Base-by-base conservation (phyloP, 495 filamentous ascomycete genomes). In the Talaromyces wortmannii region DNA sequence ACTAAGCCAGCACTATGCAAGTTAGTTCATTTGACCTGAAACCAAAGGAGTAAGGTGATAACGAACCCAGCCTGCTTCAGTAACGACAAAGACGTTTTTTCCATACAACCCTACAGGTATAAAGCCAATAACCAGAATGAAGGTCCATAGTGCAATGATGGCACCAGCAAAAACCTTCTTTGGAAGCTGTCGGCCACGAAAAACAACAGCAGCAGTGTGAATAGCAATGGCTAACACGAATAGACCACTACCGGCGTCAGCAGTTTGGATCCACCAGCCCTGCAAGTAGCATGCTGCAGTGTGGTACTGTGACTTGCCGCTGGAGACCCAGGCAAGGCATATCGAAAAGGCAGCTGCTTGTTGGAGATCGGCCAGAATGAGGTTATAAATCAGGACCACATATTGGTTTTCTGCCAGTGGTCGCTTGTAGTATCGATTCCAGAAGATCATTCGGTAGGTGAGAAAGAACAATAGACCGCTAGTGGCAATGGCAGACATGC, bases 321-420 rank as follows among this genome's bases (percentile, higher is more conserved):
- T 58, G 2, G 61, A 57, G 10, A 82, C 62, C 81, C 86, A 87
- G 42, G 78, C 69, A 17, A 81, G 76, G 63, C 81, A 86, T 49
- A 90, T 68, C 43, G 84, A 48, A 62, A 89, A 90, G 10, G 83
- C 82, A 12, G 78, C 71, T 2, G 83, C 70, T 61, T 89, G 87
- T 59, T 89, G 86, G 42, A 90, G 64, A 61, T 90, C 87, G 55
- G 85, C 84, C n/a, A 90, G 63, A 8, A 90, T 71, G 5, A 90
- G 79, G 64, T 89, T 89, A 62, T 83, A 84, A 59, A 90, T 83
- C 29, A 91, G 75, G 33, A 90, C 63, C n/a, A 90, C 77, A 57
- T 85, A 88, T 69, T 91, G 87, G 64, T 89, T 89, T 43, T 70
- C 55, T 6, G 62, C 60, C 7, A 74, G 61, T 11, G 71, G 66